Percentiles rank a stretch among this genome's conserved stretches.
phyloP scores from a whole-genome alignment of 2,329 filamentous ascomycete genomes.

The Celoporthe dispersa region DNA sequence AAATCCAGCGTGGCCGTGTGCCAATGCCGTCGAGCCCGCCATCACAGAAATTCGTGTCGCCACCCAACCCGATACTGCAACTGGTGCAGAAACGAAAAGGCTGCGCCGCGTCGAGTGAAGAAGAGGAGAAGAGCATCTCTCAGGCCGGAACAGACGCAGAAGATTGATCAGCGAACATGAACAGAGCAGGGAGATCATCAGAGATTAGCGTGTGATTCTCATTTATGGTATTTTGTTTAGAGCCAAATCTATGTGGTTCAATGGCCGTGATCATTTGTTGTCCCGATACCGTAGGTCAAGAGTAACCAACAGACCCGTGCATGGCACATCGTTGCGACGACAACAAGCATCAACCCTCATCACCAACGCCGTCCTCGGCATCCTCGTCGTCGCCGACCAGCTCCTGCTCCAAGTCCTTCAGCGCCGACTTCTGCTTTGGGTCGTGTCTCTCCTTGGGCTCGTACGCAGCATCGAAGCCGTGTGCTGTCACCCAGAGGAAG shows the following conservation, averaged over 20 bases:
- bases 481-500: conserved; percentile 76
- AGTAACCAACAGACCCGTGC: background rate
- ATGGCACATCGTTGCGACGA: background rate
- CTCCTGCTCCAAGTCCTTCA: conserved; percentile 50
- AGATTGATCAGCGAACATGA: background rate
- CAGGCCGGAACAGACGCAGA: background rate
- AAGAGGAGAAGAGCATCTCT: background rate
- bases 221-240: conserved; percentile 6
- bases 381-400: conserved; percentile 58
- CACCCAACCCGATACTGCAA: conserved; percentile 16
- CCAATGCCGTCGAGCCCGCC: conserved; percentile 14
- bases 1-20: background rate
- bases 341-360: background rate
- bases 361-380: conserved; percentile 49
- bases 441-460: conserved; percentile 48
- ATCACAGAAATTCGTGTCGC: conserved; percentile 1
- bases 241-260: background rate
- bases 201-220: background rate
- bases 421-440: conserved; percentile 27
- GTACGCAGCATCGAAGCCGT: conserved; percentile 66
- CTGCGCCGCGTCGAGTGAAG: conserved; percentile 7
- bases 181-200: background rate
- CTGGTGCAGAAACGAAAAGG: conserved; percentile 16
- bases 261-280: background rate
- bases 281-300: no score